Evolutionary conservation across 306 rosid genomes (phyloP).

Genomic region (Dalbergia cultrata): DNA sequence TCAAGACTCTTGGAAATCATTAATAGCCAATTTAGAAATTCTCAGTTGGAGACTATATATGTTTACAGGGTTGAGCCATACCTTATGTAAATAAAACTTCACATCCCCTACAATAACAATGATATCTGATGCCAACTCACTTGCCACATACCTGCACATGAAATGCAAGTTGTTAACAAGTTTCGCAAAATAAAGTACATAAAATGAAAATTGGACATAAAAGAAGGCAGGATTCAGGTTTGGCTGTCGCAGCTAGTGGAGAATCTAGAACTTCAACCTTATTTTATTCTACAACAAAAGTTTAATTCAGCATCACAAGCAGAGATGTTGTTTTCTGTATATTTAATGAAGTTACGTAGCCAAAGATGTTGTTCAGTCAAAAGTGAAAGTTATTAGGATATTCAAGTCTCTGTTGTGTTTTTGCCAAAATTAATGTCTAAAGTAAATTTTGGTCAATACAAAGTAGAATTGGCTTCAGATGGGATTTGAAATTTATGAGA

Average conservation of each 20-base stretch:
- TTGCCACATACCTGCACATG: constrained; percentile 80
- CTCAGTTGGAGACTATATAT: not conserved
- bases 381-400: not conserved
- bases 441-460: not conserved
- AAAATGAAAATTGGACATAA: constrained; percentile 4
- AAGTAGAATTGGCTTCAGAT: not conserved
- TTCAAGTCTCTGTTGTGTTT: not conserved
- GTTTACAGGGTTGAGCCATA: constrained; percentile 46
- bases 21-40: constrained; percentile 24
- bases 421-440: not conserved
- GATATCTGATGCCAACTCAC: constrained; percentile 88
- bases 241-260: not conserved
- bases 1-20: constrained; percentile 16
- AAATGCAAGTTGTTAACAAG: constrained; percentile 30
- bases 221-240: constrained; percentile 8
- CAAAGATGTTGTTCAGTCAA: not conserved
- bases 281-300: constrained; percentile 12
- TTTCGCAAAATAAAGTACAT: constrained; percentile 26
- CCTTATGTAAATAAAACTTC: constrained; percentile 91
- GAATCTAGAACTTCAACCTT: not conserved
- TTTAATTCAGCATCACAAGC: constrained; percentile 23
- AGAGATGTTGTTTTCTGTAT: not conserved
- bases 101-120: constrained; percentile 69
- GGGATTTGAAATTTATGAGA: not conserved
- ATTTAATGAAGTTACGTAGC: constrained; percentile 20